Percentiles rank a stretch among this genome's conserved stretches.
phyloP scores from a whole-genome alignment of 2,329 filamentous ascomycete genomes.

The Paecilomyces dactylethromorphus region DNA sequence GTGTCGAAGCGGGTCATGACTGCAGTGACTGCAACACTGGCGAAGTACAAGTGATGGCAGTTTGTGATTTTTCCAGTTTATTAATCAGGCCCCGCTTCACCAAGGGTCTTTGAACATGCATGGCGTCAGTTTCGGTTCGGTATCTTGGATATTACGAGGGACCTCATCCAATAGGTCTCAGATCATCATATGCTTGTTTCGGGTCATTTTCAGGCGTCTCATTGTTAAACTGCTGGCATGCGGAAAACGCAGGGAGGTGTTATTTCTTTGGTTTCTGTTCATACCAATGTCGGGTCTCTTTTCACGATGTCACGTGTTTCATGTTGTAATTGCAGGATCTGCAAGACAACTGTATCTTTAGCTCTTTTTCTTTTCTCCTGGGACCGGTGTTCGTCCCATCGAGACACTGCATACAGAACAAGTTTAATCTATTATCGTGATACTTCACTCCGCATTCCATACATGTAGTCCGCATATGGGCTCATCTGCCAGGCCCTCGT shows the following conservation, averaged over 20 bases:
- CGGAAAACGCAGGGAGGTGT: not conserved
- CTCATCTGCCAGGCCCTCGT: too few species aligned
- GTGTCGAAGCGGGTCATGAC: slow-evolving; percentile 57
- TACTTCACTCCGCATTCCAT: not conserved
- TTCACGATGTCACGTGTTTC: not conserved
- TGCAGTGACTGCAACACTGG: slow-evolving; percentile 51
- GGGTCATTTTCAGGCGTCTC: not conserved
- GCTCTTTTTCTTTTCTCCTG: not conserved
- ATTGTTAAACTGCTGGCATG: not conserved
- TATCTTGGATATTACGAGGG: not conserved
- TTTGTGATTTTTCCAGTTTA: not conserved
- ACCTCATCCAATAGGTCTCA: not conserved
- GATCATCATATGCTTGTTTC: not conserved
- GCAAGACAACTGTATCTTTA: not conserved
- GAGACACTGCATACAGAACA: not conserved
- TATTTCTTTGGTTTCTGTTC: not conserved
- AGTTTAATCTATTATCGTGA: not conserved
- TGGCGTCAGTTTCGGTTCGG: not conserved
- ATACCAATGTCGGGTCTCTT: not conserved
- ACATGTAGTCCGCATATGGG: not conserved
- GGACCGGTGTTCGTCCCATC: not conserved
- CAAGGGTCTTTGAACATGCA: not conserved
- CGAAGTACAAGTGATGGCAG: slow-evolving; percentile 28
- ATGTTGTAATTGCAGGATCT: not conserved
- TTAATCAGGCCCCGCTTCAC: not conserved